Evolutionary conservation across 164 flowering plant genomes (phyloP).

Genomic region (Vitis amurensis): DNA sequence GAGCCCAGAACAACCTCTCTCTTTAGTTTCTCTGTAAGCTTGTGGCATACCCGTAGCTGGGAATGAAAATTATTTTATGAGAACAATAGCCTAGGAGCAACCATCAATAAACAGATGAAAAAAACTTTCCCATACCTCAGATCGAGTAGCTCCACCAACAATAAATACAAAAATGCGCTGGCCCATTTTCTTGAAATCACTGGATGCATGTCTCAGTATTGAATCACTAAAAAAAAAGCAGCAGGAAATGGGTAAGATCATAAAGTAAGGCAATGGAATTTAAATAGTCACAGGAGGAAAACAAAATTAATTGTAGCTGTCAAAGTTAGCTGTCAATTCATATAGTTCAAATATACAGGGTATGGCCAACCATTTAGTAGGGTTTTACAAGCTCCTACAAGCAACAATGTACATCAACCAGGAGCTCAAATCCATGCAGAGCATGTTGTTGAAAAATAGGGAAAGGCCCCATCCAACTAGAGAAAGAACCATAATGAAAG

Average conservation of each 20-base stretch:
- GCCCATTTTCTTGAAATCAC: constrained; percentile 92
- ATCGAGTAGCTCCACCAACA: constrained; percentile 98
- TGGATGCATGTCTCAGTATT: constrained; percentile 65
- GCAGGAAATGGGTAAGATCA: background rate
- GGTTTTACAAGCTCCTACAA: no score
- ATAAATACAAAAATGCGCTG: constrained; percentile 89
- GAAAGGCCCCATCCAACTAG: no score
- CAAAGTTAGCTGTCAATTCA: no score
- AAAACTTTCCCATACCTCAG: constrained; percentile 61
- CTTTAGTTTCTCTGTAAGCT: constrained; percentile 73
- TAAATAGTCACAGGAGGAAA: background rate
- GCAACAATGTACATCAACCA: no score
- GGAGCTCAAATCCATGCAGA: no score
- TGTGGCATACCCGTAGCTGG: constrained; percentile 89
- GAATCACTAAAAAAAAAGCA: constrained; percentile 63
- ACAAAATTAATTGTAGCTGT: background rate
- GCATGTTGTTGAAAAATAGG: no score
- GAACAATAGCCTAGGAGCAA: background rate
- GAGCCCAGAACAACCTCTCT: constrained; percentile 92
- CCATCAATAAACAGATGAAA: background rate
- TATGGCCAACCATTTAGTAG: no score
- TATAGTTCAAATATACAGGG: no score
- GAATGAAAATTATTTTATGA: constrained; percentile 13
- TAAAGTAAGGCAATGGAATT: background rate
- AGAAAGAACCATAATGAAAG: no score